Evolutionary conservation across 352 stramenopile genomes (phyloP), one percentile per base, ranked within the genome.

Genomic region (Phytophthora melonis): DNA sequence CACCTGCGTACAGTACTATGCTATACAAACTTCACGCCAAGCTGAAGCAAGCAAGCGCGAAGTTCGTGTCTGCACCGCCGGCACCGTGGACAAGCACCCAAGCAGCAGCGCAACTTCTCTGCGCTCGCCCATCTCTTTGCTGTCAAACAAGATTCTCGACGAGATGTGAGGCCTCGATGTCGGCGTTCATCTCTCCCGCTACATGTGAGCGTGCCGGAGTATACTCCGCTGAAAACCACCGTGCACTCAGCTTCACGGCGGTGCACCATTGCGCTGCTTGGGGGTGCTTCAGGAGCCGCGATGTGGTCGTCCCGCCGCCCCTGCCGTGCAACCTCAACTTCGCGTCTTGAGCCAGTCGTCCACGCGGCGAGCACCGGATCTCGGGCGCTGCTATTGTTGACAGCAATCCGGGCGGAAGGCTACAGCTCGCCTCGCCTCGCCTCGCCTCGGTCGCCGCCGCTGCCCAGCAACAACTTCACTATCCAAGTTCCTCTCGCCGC

Each of bases 371-470:
- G 21, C 55, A 36, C 57, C 36, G 36, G 57, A 61, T 61, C 57
- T 53, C 34, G 27, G 32, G 54, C 54, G 54, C 5, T 54, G 58
- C 55, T 58, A 62, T 72, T 67, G 65, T 67, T 67, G 65, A 62
- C 60, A 72, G 56, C 57, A 18, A 16, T 45, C 39, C 39, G 13
- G 30, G 30, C 30, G 30, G 30, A 34, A 34, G 30, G 16, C 39
- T 45, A 4, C 13, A 43, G 36, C 5, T 18, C 16, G 16, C 3
- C 39, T 45, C 43, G 27, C 27, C 36, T 13, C 25, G 13, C n/a
- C n/a, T n/a, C n/a, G 45, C 13, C 41, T 25, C 41, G 34, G 10
- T 11, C 39, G 9, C 16, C n/a, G 34, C 8, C 55, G 18, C 47
- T 16, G 13, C 21, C 19, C 30, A 30, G 25, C 25, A 53, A 5